Conservation (phyloP, 192 early-diverging fungal species). For the Podila epigama region DNA sequence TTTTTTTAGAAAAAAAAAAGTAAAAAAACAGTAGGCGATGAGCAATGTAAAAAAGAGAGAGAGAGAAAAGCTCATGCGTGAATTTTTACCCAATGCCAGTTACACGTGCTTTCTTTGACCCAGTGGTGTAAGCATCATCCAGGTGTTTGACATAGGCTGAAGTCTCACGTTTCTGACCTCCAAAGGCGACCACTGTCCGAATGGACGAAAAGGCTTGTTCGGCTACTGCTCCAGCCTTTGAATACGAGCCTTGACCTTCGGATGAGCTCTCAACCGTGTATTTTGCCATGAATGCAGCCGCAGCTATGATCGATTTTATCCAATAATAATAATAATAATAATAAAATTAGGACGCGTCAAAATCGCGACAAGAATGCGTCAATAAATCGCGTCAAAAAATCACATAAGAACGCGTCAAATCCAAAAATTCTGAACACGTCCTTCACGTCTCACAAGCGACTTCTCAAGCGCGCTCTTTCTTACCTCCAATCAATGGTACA, state of each 20-base stretch:
- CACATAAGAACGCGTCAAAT: too few relatives aligned
- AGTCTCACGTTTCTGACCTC: conserved; percentile 74
- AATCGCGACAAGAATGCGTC: neutral
- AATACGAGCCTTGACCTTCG: conserved; percentile 72
- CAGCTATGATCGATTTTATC: neutral
- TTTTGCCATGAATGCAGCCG: conserved; percentile 27
- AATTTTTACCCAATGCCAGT: conserved; percentile 62
- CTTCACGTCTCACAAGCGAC: too few relatives aligned
- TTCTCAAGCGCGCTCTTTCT: neutral
- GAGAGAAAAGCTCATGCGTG: neutral
- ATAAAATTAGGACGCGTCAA: neutral
- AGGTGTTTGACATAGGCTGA: conserved; percentile 70
- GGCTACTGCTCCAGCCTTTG: conserved; percentile 86
- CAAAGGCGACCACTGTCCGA: conserved; percentile 91
- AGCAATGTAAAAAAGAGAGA: neutral
- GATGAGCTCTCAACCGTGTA: conserved; percentile 23
- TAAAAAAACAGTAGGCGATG: too few relatives aligned
- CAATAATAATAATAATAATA: neutral
- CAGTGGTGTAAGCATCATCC: conserved; percentile 66
- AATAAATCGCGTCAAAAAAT: too few relatives aligned
- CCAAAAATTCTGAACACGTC: too few relatives aligned
- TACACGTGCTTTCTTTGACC: conserved; percentile 66
- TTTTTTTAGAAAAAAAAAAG: too few relatives aligned
- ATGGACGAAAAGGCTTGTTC: conserved; percentile 87
- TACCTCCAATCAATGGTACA: conserved; percentile 68